Percentiles rank a stretch among this genome's conserved stretches.
These are phyloP conservation scores for Metarhizium guizhouense DNA, from an alignment of 2,329 filamentous ascomycete species.

Conservation along the genomic window DNA sequence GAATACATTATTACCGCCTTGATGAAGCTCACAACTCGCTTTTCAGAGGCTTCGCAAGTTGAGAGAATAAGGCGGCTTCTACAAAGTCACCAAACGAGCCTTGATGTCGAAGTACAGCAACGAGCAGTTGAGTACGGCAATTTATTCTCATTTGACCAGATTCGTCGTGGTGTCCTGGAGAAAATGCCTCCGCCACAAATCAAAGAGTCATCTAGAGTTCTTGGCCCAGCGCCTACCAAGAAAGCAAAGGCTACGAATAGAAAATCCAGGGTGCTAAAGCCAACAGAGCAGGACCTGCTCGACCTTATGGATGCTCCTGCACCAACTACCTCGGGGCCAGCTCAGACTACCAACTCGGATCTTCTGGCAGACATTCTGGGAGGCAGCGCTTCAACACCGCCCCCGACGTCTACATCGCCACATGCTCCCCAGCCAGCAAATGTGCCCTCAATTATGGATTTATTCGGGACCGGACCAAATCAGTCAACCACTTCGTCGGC, in stretches of 20 bases:
- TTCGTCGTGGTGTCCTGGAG: slow-evolving; percentile 83
- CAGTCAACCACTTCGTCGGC: slow-evolving; percentile 22
- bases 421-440: slow-evolving; percentile 48
- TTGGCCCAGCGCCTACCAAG: slow-evolving; percentile 66
- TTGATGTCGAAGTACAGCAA: slow-evolving; percentile 94
- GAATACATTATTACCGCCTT: slow-evolving; percentile 94
- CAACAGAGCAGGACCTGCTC: slow-evolving; percentile 83
- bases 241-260: slow-evolving; percentile 63
- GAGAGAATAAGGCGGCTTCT: slow-evolving; percentile 77
- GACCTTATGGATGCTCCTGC: slow-evolving; percentile 80
- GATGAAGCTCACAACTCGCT: slow-evolving; percentile 87
- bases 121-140: slow-evolving; percentile 92
- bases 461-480: slow-evolving; percentile 53
- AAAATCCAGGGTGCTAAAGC: slow-evolving; percentile 69
- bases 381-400: slow-evolving; percentile 43
- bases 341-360: slow-evolving; percentile 67
- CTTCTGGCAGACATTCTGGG: slow-evolving; percentile 87
- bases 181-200: slow-evolving; percentile 98
- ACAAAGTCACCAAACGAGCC: slow-evolving; percentile 68
- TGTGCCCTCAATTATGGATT: slow-evolving; percentile 76
- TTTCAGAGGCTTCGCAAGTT: slow-evolving; percentile 75
- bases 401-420: slow-evolving; percentile 25
- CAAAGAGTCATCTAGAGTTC: slow-evolving; percentile 83
- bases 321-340: slow-evolving; percentile 37
- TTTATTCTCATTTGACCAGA: slow-evolving; percentile 81